Conservation (phyloP, 2,329 filamentous ascomycete genomes). For the Didymella exigua region DNA sequence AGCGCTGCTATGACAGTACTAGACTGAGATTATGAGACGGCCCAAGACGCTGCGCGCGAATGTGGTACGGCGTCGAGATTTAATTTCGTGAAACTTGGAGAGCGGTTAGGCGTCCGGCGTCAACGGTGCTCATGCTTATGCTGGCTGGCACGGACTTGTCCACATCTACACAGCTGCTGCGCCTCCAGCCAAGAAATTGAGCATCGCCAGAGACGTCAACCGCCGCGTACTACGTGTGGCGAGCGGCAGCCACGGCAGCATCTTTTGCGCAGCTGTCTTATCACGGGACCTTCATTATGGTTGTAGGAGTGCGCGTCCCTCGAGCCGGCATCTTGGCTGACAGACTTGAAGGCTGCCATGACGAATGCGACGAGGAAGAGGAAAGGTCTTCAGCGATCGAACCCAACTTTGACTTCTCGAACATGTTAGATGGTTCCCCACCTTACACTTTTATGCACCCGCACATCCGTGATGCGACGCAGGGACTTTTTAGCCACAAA, state of each 20-base stretch:
- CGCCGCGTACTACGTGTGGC: conserved; percentile 30
- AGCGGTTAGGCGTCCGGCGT: conserved; percentile 16
- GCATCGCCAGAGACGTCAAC: conserved; percentile 28
- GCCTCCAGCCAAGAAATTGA: conserved; percentile 31
- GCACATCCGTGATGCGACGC: conserved; percentile 19
- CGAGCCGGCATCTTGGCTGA: background rate
- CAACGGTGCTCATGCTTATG: conserved; percentile 9
- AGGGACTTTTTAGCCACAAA: conserved; percentile 19
- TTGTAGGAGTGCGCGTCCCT: conserved; percentile 15
- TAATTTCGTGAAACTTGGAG: conserved; percentile 15
- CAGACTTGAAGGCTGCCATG: background rate
- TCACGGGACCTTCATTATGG: conserved; percentile 1
- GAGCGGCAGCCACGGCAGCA: background rate
- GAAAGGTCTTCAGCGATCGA: background rate
- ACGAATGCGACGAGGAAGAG: background rate
- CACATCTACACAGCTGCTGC: conserved; percentile 17
- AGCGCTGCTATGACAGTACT: background rate
- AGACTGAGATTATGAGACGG: background rate
- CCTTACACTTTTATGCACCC: conserved; percentile 14
- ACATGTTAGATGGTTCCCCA: background rate
- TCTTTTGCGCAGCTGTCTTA: conserved; percentile 4
- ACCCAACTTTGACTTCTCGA: background rate
- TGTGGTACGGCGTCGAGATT: conserved; percentile 4
- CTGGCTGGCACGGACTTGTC: conserved; percentile 12
- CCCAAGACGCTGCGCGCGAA: background rate